Evolutionary conservation across 805 yeast species (phyloP).

Genomic region (Saccharomyces mikatae): DNA sequence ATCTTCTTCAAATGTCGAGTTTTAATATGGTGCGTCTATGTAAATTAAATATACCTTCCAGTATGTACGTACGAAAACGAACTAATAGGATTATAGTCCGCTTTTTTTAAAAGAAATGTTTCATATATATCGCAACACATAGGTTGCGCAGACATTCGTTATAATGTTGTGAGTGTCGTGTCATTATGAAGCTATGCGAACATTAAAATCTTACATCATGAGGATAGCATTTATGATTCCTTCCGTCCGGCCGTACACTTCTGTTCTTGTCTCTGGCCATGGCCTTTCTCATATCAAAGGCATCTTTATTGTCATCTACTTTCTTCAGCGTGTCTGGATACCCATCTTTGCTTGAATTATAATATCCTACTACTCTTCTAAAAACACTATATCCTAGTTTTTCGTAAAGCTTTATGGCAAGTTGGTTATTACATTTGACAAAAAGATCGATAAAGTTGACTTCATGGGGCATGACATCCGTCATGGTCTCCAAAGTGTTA

Average conservation of each 20-base stretch:
- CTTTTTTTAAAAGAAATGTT: background rate
- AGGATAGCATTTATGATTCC: slow-evolving; percentile 52
- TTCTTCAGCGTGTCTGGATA: slow-evolving; percentile 36
- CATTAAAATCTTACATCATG: slow-evolving; percentile 52
- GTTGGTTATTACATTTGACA: slow-evolving; percentile 74
- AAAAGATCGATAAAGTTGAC: slow-evolving; percentile 84
- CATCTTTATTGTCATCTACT: slow-evolving; percentile 66
- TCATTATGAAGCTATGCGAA: background rate
- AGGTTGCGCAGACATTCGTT: background rate
- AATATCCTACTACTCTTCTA: slow-evolving; percentile 84
- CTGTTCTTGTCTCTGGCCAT: slow-evolving; percentile 47
- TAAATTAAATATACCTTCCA: background rate
- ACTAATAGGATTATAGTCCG: background rate
- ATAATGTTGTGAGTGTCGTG: background rate
- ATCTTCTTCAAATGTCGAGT: background rate
- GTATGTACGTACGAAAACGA: background rate
- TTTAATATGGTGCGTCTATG: background rate
- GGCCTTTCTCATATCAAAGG: slow-evolving; percentile 76
- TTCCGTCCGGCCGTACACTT: slow-evolving; percentile 54
- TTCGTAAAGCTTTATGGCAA: slow-evolving; percentile 79
- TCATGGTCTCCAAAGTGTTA: slow-evolving; percentile 58
- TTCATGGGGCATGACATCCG: slow-evolving; percentile 70
- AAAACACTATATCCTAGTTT: slow-evolving; percentile 78
- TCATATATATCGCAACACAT: background rate
- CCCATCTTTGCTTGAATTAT: slow-evolving; percentile 48